Evolutionary conservation across 176 grass and related monocot species (phyloP), one percentile per base, ranked within the genome.

Genomic region (Pontederia paniculata): DNA sequence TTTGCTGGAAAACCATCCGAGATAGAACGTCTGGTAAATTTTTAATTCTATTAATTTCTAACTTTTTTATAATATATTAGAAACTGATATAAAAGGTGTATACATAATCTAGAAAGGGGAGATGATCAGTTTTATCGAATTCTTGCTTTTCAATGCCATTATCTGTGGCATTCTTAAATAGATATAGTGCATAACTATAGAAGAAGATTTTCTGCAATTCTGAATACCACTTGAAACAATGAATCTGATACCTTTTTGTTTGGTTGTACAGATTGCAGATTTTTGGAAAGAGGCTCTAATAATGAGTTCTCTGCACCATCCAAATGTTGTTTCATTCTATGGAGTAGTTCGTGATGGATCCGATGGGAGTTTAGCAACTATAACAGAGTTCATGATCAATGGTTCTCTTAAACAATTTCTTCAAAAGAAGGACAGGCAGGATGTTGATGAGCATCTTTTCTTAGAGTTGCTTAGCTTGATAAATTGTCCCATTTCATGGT

Each of bases 361-460:
- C 31, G 68, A 41, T 23, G 17, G 44, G 17, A 31, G 45, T 47
- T 58, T 70, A 25, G 68, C 68, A 48, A 50, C 54, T 4, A 55
- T 70, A 10, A 70, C 68, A 42, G 68, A 70, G 25, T 70, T 58
- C 68, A 70, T 70, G 68, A 45, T 70, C 0, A 70, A 70, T 70
- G 68, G 68, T 59, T 70, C 68, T 41, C 68, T 70, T 52, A 58
- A 59, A 60, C 68, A 70, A 50, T 56, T 60, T 59, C 45, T 70
- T 16, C 54, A 59, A 70, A 70, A 46, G 55, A 70, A 60, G 20
- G 54, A 59, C 55, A 70, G 55, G 68, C 59, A 52, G 19, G 8
- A 20, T 53, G 17, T 57, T 63, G 43, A 63, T 48, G 48, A 63
- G 10, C 47, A 47, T 12, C 5, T 23, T 14, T 63, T 19, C 12